Evolutionary conservation across 768 basidiomycete genomes (phyloP).

Genomic region (Boletus vermiculosoides): DNA sequence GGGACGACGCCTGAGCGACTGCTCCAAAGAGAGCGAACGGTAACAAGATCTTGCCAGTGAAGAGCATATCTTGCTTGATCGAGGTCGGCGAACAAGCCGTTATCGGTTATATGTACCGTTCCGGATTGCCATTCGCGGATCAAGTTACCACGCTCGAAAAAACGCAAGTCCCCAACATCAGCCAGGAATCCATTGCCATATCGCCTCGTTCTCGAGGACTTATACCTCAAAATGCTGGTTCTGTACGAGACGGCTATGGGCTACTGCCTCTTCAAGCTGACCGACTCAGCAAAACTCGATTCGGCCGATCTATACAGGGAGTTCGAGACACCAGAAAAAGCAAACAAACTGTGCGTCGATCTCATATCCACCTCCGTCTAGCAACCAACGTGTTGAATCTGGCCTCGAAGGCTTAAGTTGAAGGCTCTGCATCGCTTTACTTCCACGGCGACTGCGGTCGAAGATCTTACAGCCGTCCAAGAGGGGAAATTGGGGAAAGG

Average conservation of each 20-base stretch:
- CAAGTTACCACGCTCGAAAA: slow-evolving; percentile 36
- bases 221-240: slow-evolving; percentile 71
- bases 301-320: slow-evolving; percentile 87
- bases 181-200: not conserved
- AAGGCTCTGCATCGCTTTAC: slow-evolving; percentile 96
- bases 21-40: slow-evolving; percentile 3
- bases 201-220: not conserved
- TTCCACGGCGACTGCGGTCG: slow-evolving; percentile 94
- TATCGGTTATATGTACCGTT: no score
- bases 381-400: slow-evolving; percentile 7
- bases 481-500: slow-evolving; percentile 91
- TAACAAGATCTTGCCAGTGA: not conserved
- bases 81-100: no score
- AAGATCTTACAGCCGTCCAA: slow-evolving; percentile 92
- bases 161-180: slow-evolving; percentile 9
- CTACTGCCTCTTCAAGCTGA: slow-evolving; percentile 97
- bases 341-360: slow-evolving; percentile 80
- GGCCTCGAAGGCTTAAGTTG: slow-evolving; percentile 72
- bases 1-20: slow-evolving; percentile 2
- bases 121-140: slow-evolving; percentile 22
- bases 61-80: not conserved
- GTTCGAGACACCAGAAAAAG: slow-evolving; percentile 89
- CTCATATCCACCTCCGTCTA: slow-evolving; percentile 10
- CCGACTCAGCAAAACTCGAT: slow-evolving; percentile 83
- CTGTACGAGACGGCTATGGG: slow-evolving; percentile 95